Evolutionary conservation across 2,329 filamentous ascomycete genomes (phyloP), one percentile per base, ranked within the genome.

Genomic region (Sporothrix inflata): DNA sequence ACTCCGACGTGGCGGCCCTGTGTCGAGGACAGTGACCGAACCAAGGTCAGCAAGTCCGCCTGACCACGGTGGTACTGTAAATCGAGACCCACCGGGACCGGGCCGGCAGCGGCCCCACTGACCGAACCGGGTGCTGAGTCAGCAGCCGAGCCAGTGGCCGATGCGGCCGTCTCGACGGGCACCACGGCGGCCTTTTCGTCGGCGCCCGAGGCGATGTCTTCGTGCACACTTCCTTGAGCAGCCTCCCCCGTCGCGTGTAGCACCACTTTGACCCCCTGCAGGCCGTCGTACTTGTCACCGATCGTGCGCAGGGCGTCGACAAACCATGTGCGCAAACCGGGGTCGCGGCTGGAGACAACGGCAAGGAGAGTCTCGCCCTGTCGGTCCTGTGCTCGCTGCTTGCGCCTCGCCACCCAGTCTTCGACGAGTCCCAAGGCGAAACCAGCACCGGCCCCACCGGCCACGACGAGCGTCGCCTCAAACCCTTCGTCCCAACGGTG

Each of bases 371-470:
- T 14, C n/a, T 45, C 11, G 7, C 4, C 2, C 38, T n/a, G 27
- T 9, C n/a, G n/a, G n/a, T 19, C 27, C 38, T 27, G 38, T 34
- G 30, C 30, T 34, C 30, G 14, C 1, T 47, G 14, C 66, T 30
- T 34, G n/a, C 42, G 61, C 34, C 19, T 71, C 47, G 14, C 69
- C 1, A 82, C 72, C 19, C 78, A 78, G 8, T 83, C 80, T 75
- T 86, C 84, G 9, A 87, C 78, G 5, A 89, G 78, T 0, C 83
- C 81, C 0, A 90, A 76, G 1, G 83, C 82, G 77, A 85, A 87
- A 0, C 86, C 86, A 2, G 84, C 85, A 1, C 88, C 88, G 0
- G 88, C 86, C 0, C 88, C 88, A 11, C 88, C 87, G 0, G 85
- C 84, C 4, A 89, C 78, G 19, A 89, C 77, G 0, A 90, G 76